Evolutionary conservation across 805 yeast genomes (phyloP), one percentile per base, ranked within the genome.

Genomic region (Yamadazyma laniorum): DNA sequence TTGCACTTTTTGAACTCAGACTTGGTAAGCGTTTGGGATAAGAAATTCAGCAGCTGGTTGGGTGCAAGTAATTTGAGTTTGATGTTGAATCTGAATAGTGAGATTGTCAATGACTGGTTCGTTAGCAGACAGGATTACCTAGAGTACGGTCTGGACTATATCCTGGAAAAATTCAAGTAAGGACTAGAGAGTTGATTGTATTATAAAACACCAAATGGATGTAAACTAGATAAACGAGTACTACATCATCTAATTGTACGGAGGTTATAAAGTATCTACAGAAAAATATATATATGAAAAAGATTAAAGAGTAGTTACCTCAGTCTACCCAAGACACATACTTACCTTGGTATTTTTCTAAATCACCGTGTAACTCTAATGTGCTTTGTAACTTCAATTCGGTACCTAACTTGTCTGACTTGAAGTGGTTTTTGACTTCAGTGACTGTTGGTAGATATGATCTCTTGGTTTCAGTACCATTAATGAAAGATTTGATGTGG

Each of bases 51-150:
- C 34, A 67, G 75, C 17, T 82, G 89, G 89, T 61, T 80, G 21
- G 89, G 89, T n/a, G 87, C 88, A 1, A 75, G 81, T 40, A 79
- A 80, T 45, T 68, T 82, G 48, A 79, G 84, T 11, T 72, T 75
- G 30, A 71, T 79, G 68, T 76, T 82, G 34, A 80, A 79, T 40
- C 80, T 71, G 26, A 51, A 49, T 25, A 45, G 43, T 27, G 53
- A 55, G 39, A 61, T 66, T 34, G 74, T 72, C 37, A 58, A 63
- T 41, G 73, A 69, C 44, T 66, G 75, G 65, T 82, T 81, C 62
- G 65, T 82, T 25, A 70, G 82, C 29, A 79, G 75, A 52, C 72
- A 74, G 26, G 86, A 82, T 51, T 82, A 81, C 50, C 77, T 75
- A 43, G 88, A 82, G 54, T 67, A 70, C 41, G 88, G 88, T 4